These are phyloP conservation scores for Oryza glaberrima DNA, from an alignment of 176 grass and related monocot genomes.

Conservation along the genomic window DNA sequence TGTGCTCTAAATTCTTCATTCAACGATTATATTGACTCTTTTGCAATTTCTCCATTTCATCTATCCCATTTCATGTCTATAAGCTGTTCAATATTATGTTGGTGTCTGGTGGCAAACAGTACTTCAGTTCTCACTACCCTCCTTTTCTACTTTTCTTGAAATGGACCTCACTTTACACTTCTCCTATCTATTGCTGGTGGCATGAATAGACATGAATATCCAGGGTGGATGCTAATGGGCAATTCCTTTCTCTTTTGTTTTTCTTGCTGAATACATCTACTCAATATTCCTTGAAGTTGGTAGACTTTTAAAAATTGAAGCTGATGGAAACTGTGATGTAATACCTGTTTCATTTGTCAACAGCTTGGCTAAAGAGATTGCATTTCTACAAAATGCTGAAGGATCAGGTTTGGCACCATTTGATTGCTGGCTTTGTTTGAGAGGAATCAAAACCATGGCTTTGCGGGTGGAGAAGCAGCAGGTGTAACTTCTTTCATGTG, in stretches of 20 bases:
- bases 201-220: background rate
- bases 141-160: background rate
- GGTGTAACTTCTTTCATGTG: slow-evolving; percentile 36
- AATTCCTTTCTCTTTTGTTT: background rate
- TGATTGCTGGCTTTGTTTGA: slow-evolving; percentile 93
- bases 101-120: background rate
- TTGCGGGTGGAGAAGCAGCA: slow-evolving; percentile 90
- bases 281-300: background rate
- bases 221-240: background rate
- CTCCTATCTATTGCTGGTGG: background rate
- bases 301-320: background rate
- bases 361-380: slow-evolving; percentile 92
- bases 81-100: background rate
- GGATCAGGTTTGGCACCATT: slow-evolving; percentile 86
- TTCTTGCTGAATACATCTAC: background rate
- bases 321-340: background rate
- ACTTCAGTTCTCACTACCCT: background rate
- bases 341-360: slow-evolving; percentile 19
- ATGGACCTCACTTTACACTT: background rate
- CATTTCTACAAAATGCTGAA: slow-evolving; percentile 96
- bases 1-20: slow-evolving; percentile 34
- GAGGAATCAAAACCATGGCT: slow-evolving; percentile 95
- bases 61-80: background rate
- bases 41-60: background rate
- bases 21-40: background rate